Evolutionary conservation across 1,139 yeast genomes (phyloP), one percentile per base, ranked within the genome.

Genomic region (Candida buenavistaensis): DNA sequence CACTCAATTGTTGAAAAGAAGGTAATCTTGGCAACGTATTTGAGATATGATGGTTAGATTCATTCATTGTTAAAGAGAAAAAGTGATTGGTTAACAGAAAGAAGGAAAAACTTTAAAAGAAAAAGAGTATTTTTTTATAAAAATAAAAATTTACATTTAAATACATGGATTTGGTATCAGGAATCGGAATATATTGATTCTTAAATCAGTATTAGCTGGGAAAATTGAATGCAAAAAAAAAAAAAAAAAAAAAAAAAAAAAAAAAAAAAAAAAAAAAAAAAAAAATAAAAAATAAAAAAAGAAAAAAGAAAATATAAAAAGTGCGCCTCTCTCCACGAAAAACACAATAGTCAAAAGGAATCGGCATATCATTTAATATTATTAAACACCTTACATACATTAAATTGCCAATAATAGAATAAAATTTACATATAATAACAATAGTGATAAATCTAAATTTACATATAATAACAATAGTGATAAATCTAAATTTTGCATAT

Each of bases 1-100:
- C 40, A 26, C 38, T 39, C 26, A 45, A 40, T 28, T 45, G 47
- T 26, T 44, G 48, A 29, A 45, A 43, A 6, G 48, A 45, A 6
- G 48, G 48, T 27, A 43, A 41, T 30, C 45, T 41, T 7, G 47
- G 40, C 35, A 41, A 28, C 10, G 38, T 13, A 8, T 30, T 28
- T 10, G 37, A 21, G 14, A 36, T 33, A 14, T 41, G 32, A 20
- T 26, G 26, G 23, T 16, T 38, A 21, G 35, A 26, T 15, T 36
- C 33, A 29, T 35, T 43, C 44, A 41, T 43, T 17, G 5, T 17
- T 17, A 20, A 27, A 19, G 16, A 19, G 9, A 20, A 13, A 14
- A 20, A 13, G 22, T 9, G 8, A 13, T 14, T 19, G 21, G n/a
- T n/a, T n/a, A n/a, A n/a, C n/a, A n/a, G n/a, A n/a, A 28, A 28